Conservation (phyloP, 1,284 basidiomycete genomes). For the Austropuccinia psidii region DNA sequence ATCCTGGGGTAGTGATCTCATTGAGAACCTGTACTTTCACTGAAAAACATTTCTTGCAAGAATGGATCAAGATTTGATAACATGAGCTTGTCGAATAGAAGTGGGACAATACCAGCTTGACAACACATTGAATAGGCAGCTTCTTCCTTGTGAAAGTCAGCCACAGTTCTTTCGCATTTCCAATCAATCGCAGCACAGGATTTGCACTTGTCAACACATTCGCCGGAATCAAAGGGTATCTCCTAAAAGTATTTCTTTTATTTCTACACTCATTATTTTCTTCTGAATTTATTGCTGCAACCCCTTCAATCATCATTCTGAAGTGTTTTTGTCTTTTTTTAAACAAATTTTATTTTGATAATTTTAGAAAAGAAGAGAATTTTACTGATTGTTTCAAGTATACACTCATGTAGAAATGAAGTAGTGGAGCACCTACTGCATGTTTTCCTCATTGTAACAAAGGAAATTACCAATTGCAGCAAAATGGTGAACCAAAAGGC, state of each 20-base stretch:
- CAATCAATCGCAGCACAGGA: not conserved
- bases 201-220: not conserved
- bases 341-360: too few species aligned
- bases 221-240: not conserved
- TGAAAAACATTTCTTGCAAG: not conserved
- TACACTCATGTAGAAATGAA: too few species aligned
- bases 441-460: too few species aligned
- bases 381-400: too few species aligned
- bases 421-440: too few species aligned
- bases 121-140: not conserved
- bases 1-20: not conserved
- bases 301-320: too few species aligned
- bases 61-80: not conserved
- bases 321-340: too few species aligned
- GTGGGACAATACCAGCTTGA: not conserved
- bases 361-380: too few species aligned
- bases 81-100: not conserved
- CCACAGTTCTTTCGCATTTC: not conserved
- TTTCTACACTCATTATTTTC: too few species aligned
- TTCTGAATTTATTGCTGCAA: too few species aligned
- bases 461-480: too few species aligned
- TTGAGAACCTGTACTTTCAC: not conserved
- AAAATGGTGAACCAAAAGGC: too few species aligned
- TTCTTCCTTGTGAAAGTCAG: not conserved
- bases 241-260: not conserved